phyloP scores from a whole-genome alignment of 148 eudicot species.

The Camellia sinensis region DNA sequence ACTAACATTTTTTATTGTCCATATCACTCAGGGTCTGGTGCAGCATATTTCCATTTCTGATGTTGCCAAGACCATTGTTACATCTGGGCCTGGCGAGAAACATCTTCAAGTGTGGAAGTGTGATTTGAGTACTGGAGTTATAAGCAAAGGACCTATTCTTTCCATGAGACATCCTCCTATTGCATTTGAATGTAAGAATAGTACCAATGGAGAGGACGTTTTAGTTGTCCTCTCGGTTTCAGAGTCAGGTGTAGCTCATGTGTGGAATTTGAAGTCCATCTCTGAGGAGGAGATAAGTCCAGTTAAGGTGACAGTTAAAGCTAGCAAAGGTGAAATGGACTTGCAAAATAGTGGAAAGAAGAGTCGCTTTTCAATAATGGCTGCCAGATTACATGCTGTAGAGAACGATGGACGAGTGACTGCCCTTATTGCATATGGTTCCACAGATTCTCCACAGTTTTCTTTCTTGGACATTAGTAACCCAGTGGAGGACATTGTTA shows the following conservation, averaged over 20 bases:
- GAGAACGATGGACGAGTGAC: constrained; percentile 19
- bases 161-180: constrained; percentile 29
- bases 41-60: constrained; percentile 23
- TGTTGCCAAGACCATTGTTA: constrained; percentile 26
- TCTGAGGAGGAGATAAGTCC: constrained; percentile 30
- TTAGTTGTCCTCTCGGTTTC: constrained; percentile 35
- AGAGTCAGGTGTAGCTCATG: constrained; percentile 27
- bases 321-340: constrained; percentile 12
- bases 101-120: constrained; percentile 35
- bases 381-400: constrained; percentile 28
- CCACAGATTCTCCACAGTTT: constrained; percentile 26
- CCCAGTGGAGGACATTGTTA: constrained; percentile 32
- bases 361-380: constrained; percentile 26
- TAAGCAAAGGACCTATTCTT: constrained; percentile 31
- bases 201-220: constrained; percentile 23
- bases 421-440: constrained; percentile 27
- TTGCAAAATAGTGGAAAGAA: constrained; percentile 21
- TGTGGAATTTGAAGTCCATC: constrained; percentile 28
- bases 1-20: neutral
- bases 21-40: constrained; percentile 24
- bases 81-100: constrained; percentile 25
- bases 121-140: constrained; percentile 16
- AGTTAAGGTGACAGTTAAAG: constrained; percentile 28
- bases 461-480: constrained; percentile 22
- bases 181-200: constrained; percentile 29